Percentiles rank a stretch among this genome's conserved stretches.
Evolutionary conservation across 257 asterid genomes (phyloP).

Genomic region (Scutellaria baicalensis): DNA sequence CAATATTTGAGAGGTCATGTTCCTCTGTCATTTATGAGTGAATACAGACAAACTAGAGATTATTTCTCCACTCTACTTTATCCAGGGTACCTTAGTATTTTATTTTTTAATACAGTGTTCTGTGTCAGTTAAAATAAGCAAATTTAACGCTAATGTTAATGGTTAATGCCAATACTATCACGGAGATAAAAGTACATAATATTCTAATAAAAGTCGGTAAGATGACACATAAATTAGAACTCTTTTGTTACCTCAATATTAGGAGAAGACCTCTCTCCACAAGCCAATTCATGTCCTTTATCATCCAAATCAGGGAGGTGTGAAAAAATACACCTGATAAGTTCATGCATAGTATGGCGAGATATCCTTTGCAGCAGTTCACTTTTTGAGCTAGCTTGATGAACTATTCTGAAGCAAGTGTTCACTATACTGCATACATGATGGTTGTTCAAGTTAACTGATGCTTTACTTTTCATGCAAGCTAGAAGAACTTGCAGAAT

Average conservation of each 20-base stretch:
- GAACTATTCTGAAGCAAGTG: constrained; percentile 87
- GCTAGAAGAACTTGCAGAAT: constrained; percentile 96
- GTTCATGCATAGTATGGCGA: constrained; percentile 94
- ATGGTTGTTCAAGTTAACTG: constrained; percentile 64
- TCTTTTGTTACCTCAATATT: constrained; percentile 41
- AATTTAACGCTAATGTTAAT: neutral
- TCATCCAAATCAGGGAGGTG: constrained; percentile 58
- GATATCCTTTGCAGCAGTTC: constrained; percentile 81
- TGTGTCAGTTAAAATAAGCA: neutral
- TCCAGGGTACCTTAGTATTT: neutral
- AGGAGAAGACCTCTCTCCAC: constrained; percentile 25
- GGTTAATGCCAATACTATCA: constrained; percentile 3
- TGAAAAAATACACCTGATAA: constrained; percentile 72
- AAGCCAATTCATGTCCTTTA: constrained; percentile 17
- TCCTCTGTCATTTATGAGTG: neutral
- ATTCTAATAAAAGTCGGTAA: neutral
- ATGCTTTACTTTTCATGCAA: constrained; percentile 88
- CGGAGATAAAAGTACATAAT: constrained; percentile 1
- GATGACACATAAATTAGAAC: neutral
- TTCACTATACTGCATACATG: constrained; percentile 89
- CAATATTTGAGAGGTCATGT: neutral
- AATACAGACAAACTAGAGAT: neutral
- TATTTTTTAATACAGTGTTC: neutral
- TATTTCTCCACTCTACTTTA: neutral
- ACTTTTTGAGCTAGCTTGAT: constrained; percentile 90